Base-by-base conservation (phyloP, 495 filamentous ascomycete genomes). In the Geoglossum glabrum region DNA sequence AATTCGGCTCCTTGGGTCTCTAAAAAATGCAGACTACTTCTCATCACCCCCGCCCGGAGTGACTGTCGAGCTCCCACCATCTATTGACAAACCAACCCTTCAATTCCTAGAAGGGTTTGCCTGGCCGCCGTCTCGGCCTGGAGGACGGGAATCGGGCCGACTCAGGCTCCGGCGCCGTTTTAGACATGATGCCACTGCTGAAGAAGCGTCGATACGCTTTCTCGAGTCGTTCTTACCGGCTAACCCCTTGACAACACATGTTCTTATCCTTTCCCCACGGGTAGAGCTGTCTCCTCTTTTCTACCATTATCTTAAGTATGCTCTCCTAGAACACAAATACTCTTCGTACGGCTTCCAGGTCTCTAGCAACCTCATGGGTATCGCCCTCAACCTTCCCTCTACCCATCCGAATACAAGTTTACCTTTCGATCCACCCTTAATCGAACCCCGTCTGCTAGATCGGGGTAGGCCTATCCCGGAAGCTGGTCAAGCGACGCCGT, bases 201-300 rank as follows among this genome's bases (percentile, higher is more conserved):
- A 81, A 57, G 74, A 88, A 69, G 74, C 81, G 50, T 82, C 86
- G 8, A 69, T 83, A 19, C 79, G 80, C 57, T 81, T 85, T 34
- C 69, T 92, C 13, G 87, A 95, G 67, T 81, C 83, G 0, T 93
- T 90, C 65, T 95, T 84, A 72, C 87, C 88, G 9, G 67, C 73
- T 5, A 71, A 80, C 58, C 72, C 78, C 13, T 62, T 63, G 0
- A 61, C 77, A 50, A 81, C 82, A 2, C 86, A 93, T 67, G 76
- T 93, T 10, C 74, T 95, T 28, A 65, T 93, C 21, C 73, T 95
- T 2, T 87, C 86, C 15, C 79, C 88, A 0, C 80, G 90, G 62
- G 76, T 73, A 6, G 81, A 95, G 64, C 63, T 95, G 1, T 83
- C 83, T 1, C 80, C 81, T 13, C 74, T 78, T 1, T 95, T 83